These are phyloP conservation scores for Dichotomopilus funicola DNA, from an alignment of 2,329 filamentous ascomycete species.

Conservation along the genomic window DNA sequence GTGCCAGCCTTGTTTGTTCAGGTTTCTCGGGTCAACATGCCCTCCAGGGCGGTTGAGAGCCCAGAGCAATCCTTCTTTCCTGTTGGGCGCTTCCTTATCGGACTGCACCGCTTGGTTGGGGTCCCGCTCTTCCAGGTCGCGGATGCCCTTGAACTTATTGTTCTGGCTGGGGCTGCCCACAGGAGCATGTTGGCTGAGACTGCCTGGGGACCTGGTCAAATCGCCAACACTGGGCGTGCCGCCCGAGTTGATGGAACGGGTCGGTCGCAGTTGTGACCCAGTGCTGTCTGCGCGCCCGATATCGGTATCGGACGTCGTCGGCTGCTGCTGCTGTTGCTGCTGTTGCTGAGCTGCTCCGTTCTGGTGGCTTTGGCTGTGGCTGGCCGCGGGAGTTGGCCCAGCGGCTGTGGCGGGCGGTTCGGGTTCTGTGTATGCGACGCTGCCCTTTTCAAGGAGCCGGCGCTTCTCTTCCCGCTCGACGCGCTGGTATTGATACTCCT, in stretches of 20 bases:
- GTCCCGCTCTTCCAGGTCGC: constrained; percentile 83
- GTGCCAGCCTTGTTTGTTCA: constrained; percentile 98
- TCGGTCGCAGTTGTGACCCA: constrained; percentile 55
- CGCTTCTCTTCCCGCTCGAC: constrained; percentile 96
- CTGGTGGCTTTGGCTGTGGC: constrained; percentile 27
- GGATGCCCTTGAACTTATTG: constrained; percentile 79
- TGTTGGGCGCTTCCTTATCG: constrained; percentile 58
- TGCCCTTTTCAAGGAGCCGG: constrained; percentile 81
- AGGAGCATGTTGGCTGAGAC: constrained; percentile 36
- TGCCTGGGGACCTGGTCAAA: constrained; percentile 52
- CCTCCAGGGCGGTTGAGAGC: constrained; percentile 86
- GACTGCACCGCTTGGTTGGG: constrained; percentile 43
- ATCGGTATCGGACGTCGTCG: constrained; percentile 53
- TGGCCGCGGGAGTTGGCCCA: constrained; percentile 27
- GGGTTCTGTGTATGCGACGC: constrained; percentile 63
- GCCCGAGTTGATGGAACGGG: constrained; percentile 34
- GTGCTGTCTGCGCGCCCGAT: constrained; percentile 69
- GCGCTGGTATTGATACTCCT: constrained; percentile 91
- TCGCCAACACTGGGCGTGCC: constrained; percentile 34
- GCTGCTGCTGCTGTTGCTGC: no score
- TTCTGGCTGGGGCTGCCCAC: constrained; percentile 46
- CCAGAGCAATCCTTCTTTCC: constrained; percentile 94
- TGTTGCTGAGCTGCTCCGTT: constrained; percentile 20
- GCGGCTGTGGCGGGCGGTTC: constrained; percentile 42
- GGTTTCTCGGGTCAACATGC: constrained; percentile 87